Evolutionary conservation across 1,284 basidiomycete species (phyloP).

Genomic region (Ustilago tritici): DNA sequence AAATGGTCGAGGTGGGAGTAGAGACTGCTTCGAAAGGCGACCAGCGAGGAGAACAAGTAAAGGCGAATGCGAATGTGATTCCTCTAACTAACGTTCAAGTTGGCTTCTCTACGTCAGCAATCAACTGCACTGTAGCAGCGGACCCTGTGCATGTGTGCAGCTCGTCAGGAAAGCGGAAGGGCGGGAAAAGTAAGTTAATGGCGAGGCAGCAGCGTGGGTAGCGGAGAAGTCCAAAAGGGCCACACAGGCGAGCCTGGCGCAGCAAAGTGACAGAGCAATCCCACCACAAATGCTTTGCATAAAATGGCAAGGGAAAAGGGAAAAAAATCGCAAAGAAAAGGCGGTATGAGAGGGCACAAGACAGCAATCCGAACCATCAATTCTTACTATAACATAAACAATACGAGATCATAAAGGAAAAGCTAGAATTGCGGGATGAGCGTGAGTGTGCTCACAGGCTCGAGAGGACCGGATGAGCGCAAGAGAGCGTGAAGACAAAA

Average conservation of each 20-base stretch:
- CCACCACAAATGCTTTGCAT: background rate
- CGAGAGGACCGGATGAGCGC: no score
- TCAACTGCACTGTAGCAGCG: background rate
- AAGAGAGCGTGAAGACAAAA: no score
- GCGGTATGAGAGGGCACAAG: background rate
- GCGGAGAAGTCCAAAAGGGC: background rate
- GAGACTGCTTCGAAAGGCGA: background rate
- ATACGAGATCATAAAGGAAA: no score
- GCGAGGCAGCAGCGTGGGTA: background rate
- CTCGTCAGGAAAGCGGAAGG: background rate
- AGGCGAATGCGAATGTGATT: background rate
- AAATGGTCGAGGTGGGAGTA: background rate
- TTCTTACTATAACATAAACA: no score
- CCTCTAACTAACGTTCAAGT: background rate
- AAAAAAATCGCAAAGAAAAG: background rate
- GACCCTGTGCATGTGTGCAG: background rate
- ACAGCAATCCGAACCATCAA: no score
- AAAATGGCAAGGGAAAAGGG: background rate
- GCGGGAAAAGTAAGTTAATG: background rate
- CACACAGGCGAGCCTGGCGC: slow-evolving; percentile 6
- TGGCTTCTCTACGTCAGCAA: background rate
- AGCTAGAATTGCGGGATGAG: no score
- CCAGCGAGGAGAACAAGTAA: slow-evolving; percentile 4
- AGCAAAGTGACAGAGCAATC: background rate
- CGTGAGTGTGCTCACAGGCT: no score